phyloP scores from a whole-genome alignment of 2,329 filamentous ascomycete species.

The Blastomyces silverae region DNA sequence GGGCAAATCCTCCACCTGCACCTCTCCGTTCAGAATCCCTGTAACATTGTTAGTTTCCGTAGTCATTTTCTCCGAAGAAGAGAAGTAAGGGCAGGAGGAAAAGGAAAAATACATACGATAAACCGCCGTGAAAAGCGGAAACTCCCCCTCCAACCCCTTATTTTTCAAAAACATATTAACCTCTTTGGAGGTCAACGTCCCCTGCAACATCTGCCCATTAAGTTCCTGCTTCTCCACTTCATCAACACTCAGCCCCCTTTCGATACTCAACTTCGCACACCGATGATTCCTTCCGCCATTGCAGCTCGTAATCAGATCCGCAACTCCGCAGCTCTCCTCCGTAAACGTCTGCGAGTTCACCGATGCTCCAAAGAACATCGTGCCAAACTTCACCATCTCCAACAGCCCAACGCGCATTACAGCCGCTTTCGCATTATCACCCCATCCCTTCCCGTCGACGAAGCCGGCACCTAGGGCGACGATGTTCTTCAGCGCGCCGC shows the following conservation, averaged over 20 bases:
- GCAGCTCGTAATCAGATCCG: conserved; percentile 91
- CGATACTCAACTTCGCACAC: conserved; percentile 80
- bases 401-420: conserved; percentile 93
- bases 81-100: background rate
- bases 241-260: conserved; percentile 69
- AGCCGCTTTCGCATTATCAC: conserved; percentile 97
- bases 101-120: conserved; percentile 46
- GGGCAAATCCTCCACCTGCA: conserved; percentile 74
- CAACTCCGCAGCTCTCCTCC: conserved; percentile 91
- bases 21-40: conserved; percentile 69
- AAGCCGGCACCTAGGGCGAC: conserved; percentile 91
- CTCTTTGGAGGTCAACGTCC: conserved; percentile 83
- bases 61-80: background rate
- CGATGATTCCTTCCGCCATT: conserved; percentile 88
- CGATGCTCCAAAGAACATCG: conserved; percentile 81
- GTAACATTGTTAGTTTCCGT: conserved; percentile 19
- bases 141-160: conserved; percentile 69
- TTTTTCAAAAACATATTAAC: conserved; percentile 83
- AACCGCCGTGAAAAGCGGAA: conserved; percentile 88
- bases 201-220: conserved; percentile 95
- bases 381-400: conserved; percentile 95
- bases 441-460: conserved; percentile 92
- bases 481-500: conserved; percentile 93
- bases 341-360: conserved; percentile 82
- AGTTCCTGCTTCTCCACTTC: conserved; percentile 85